phyloP scores from a whole-genome alignment of 2,329 filamentous ascomycete genomes.

The Diaporthe caulivora region DNA sequence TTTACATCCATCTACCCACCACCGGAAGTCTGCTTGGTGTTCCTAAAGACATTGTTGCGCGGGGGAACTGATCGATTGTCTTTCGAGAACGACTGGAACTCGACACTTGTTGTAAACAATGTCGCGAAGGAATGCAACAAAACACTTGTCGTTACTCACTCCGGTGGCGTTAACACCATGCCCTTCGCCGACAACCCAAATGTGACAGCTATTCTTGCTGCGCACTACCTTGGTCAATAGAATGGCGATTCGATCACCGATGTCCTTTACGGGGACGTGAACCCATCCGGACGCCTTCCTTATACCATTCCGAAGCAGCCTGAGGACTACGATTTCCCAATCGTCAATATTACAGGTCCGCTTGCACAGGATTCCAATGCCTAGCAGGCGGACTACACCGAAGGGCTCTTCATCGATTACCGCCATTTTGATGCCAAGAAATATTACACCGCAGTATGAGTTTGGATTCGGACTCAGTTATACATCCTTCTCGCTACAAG shows the following conservation, averaged over 20 bases:
- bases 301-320: slow-evolving; percentile 72
- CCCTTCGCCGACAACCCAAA: slow-evolving; percentile 72
- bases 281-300: slow-evolving; percentile 68
- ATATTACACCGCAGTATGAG: slow-evolving; percentile 63
- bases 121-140: slow-evolving; percentile 71
- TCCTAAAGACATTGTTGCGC: slow-evolving; percentile 76
- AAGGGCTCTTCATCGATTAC: slow-evolving; percentile 66
- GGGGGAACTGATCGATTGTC: slow-evolving; percentile 75
- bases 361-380: slow-evolving; percentile 63
- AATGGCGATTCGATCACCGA: slow-evolving; percentile 66
- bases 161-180: slow-evolving; percentile 66
- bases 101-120: slow-evolving; percentile 64
- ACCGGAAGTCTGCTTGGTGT: slow-evolving; percentile 75
- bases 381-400: slow-evolving; percentile 62
- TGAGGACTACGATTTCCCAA: slow-evolving; percentile 60
- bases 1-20: slow-evolving; percentile 51
- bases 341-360: slow-evolving; percentile 57
- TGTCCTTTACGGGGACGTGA: slow-evolving; percentile 68
- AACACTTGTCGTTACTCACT: slow-evolving; percentile 76
- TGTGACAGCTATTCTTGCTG: slow-evolving; percentile 72
- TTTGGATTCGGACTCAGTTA: slow-evolving; percentile 71
- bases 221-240: slow-evolving; percentile 74
- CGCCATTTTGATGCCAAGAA: slow-evolving; percentile 63
- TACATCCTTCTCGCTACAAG: too few relatives aligned
- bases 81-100: slow-evolving; percentile 73